A percentile compares a stretch with the other conserved stretches of the same genome.
phyloP scores from a whole-genome alignment of 345 rosid species.

The Populus deltoides region DNA sequence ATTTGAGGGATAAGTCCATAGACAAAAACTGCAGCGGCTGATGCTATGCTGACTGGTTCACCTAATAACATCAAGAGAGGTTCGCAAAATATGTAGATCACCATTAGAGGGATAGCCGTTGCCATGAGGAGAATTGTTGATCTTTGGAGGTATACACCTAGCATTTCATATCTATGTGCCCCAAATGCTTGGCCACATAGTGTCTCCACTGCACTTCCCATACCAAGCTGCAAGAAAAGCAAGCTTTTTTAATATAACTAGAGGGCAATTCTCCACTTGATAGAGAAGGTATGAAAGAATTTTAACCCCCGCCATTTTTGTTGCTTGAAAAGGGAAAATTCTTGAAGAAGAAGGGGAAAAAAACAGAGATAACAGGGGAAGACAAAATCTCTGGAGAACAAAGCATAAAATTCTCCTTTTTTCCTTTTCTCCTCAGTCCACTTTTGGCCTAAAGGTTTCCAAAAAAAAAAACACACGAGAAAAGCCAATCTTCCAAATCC shows the following conservation, averaged over 20 bases:
- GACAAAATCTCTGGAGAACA: too few relatives aligned
- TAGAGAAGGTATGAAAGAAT: neutral
- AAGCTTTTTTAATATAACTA: neutral
- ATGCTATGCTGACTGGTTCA: constrained; percentile 56
- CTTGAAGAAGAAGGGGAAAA: too few relatives aligned
- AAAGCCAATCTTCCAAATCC: neutral
- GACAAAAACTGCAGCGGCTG: constrained; percentile 44
- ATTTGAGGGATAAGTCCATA: constrained; percentile 29
- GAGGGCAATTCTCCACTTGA: neutral
- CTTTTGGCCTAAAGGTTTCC: too few relatives aligned
- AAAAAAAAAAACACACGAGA: too few relatives aligned
- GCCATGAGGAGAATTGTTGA: constrained; percentile 49
- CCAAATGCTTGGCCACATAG: constrained; percentile 83
- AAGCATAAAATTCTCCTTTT: too few relatives aligned
- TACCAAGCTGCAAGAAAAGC: constrained; percentile 17
- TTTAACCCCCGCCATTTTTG: too few relatives aligned
- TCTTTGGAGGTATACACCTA: constrained; percentile 70
- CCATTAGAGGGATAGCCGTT: constrained; percentile 44
- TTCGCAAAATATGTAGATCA: constrained; percentile 56
- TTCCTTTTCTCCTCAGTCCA: too few relatives aligned
- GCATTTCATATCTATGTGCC: constrained; percentile 56
- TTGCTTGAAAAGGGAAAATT: too few relatives aligned
- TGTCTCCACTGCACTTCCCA: constrained; percentile 87
- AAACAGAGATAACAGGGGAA: too few relatives aligned
- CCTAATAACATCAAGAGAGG: constrained; percentile 49